phyloP scores from a whole-genome alignment of 108 stramenopile species.

The Nitzschia sp. region DNA sequence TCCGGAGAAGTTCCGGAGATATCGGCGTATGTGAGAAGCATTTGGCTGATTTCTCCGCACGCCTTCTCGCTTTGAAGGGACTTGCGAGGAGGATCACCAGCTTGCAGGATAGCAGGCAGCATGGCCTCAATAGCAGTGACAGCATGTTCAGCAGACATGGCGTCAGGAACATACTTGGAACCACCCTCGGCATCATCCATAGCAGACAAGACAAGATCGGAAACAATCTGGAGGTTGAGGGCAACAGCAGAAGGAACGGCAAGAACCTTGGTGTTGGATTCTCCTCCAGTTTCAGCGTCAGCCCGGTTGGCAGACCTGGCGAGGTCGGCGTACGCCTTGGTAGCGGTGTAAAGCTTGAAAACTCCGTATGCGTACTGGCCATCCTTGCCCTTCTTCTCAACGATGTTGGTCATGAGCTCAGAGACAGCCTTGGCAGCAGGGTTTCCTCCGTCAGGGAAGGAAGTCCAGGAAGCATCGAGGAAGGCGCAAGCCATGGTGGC shows the following conservation, averaged over 20 bases:
- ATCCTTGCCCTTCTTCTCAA: conserved; percentile 92
- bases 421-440: conserved; percentile 83
- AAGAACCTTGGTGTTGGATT: conserved; percentile 78
- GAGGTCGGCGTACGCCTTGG: conserved; percentile 87
- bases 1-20: conserved; percentile 76
- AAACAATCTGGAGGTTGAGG: conserved; percentile 83
- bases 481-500: conserved; percentile 93
- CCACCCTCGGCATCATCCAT: conserved; percentile 89
- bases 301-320: conserved; percentile 60
- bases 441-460: conserved; percentile 87
- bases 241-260: conserved; percentile 85
- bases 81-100: conserved; percentile 78
- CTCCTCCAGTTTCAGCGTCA: conserved; percentile 47
- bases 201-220: conserved; percentile 86
- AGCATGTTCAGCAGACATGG: conserved; percentile 84
- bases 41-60: conserved; percentile 73
- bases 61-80: conserved; percentile 87
- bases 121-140: conserved; percentile 80
- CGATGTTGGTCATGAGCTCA: conserved; percentile 90
- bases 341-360: conserved; percentile 92
- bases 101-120: conserved; percentile 84
- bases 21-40: conserved; percentile 81
- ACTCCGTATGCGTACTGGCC: conserved; percentile 92
- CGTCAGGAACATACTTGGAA: conserved; percentile 90
- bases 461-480: conserved; percentile 72